Evolutionary conservation across 176 grass and related monocot species (phyloP), one percentile per base, ranked within the genome.

Genomic region (Avena insularis): DNA sequence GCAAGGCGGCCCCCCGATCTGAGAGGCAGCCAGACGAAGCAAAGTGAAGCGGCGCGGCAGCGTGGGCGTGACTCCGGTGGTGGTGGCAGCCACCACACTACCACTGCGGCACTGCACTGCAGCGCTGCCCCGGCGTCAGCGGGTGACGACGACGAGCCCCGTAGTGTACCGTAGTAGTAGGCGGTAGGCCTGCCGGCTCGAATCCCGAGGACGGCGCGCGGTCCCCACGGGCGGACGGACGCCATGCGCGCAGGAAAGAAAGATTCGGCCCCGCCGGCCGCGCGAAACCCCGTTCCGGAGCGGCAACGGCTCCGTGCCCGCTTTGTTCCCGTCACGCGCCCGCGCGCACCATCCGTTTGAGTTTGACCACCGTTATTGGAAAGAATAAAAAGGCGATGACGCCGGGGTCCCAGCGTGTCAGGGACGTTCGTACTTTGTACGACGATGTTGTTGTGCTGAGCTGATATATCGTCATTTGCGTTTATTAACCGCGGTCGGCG

Each of bases 171-270:
- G 46, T 48, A 9, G 45, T 46, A 46, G 45, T 50, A 8, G 33
- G 15, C 13, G n/a, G 70, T 78, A 78, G 60, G 47, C 74, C 48
- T 27, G 3, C 43, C 33, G 71, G 61, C 80, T 61, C 38, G 71
- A 54, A 83, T 83, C 73, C 87, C 63, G 73, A 51, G 81, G 87
- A 73, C 40, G 40, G 17, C 64, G 63, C 73, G 16, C 38, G 51
- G 80, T 78, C 81, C 81, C 81, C 87, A 40, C 67, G 27, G 40
- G 1, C 54, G 5, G 40, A 43, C 54, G 5, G 0, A 14, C 69
- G 10, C 6, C 19, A 67, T 12, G 19, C 80, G 51, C 48, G 29
- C 31, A 6, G 11, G 0, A 27, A 5, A 27, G 1, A 6, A 9
- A 1, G 3, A 81, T 67, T 67, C 64, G 27, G 64, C 6, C 63